Conservation (phyloP, 176 grass and related monocot species). For the sorghum (Sorghum bicolor) region DNA sequence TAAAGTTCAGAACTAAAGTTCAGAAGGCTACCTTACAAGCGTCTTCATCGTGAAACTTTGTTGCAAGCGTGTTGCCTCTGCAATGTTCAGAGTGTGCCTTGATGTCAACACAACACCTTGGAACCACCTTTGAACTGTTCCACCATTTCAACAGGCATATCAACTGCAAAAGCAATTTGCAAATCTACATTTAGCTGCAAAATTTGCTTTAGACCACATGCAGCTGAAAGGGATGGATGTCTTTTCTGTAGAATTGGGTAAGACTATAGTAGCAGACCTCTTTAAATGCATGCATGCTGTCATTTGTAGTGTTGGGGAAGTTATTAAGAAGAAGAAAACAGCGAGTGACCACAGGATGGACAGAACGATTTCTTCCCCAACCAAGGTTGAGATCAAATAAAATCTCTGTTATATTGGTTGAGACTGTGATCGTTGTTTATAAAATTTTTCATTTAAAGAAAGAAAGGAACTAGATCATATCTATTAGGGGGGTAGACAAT, state of each 20-base stretch:
- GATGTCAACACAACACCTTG: conserved; percentile 26
- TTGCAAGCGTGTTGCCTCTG: conserved; percentile 30
- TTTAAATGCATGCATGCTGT: conserved; percentile 27
- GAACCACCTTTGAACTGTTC: conserved; percentile 26
- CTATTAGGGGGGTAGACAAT: conserved; percentile 16
- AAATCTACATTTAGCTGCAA: conserved; percentile 41
- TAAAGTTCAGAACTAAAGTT: conserved; percentile 20
- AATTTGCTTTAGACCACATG: conserved; percentile 54
- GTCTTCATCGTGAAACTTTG: conserved; percentile 27
- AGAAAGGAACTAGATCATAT: conserved; percentile 4
- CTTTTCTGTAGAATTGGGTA: conserved; percentile 41
- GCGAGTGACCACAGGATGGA: not conserved
- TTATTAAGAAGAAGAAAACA: conserved; percentile 4
- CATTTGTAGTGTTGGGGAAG: conserved; percentile 29
- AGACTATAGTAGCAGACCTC: conserved; percentile 10
- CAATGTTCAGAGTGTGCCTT: conserved; percentile 17
- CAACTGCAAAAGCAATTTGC: conserved; percentile 35
- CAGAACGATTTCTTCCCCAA: not conserved
- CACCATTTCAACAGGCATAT: conserved; percentile 31
- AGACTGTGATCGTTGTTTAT: not conserved
- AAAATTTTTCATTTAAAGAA: conserved; percentile 15
- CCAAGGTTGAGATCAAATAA: not conserved
- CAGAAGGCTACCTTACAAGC: not conserved
- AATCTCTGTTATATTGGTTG: not conserved
- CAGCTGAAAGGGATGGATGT: conserved; percentile 32